Conservation (phyloP, 2,329 filamentous ascomycete genomes). For the Phyllosticta citriasiana region DNA sequence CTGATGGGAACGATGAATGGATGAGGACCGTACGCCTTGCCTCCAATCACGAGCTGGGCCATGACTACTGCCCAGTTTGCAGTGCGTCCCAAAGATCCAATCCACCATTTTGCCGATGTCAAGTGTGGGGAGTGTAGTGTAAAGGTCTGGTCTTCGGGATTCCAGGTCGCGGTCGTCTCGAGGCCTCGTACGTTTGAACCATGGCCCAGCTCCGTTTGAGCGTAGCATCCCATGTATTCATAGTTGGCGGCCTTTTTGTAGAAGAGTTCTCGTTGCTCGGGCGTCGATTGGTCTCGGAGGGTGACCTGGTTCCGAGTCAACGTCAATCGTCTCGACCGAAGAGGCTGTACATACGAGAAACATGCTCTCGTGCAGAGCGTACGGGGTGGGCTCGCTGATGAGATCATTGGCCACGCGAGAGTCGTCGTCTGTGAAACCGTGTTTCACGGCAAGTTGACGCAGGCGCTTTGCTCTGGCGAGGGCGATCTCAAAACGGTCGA, state of each 20-base stretch:
- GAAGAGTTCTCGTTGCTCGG: constrained; percentile 65
- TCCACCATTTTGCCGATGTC: constrained; percentile 78
- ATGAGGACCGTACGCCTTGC: constrained; percentile 62
- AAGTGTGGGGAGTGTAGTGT: constrained; percentile 62
- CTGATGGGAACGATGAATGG: constrained; percentile 70
- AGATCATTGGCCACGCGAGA: constrained; percentile 55
- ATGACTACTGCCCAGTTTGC: constrained; percentile 73
- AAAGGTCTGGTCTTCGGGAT: constrained; percentile 63
- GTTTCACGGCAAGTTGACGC: constrained; percentile 53
- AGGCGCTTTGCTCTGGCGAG: constrained; percentile 62
- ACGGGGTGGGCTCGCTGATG: constrained; percentile 63
- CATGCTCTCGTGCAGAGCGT: constrained; percentile 63
- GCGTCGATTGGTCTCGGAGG: constrained; percentile 59
- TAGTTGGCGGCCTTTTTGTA: constrained; percentile 59
- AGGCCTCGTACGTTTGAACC: constrained; percentile 66
- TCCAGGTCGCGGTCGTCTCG: constrained; percentile 64
- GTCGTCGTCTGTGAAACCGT: constrained; percentile 59
- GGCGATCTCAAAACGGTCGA: constrained; percentile 58
- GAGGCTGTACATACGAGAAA: constrained; percentile 41
- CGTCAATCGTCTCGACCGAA: constrained; percentile 6
- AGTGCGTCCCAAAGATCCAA: constrained; percentile 64
- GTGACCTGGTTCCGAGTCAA: constrained; percentile 42
- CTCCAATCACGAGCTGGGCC: constrained; percentile 61
- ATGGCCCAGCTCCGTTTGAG: constrained; percentile 71
- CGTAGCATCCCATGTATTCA: constrained; percentile 68